These are phyloP conservation scores for Aphanomyces cochlioides DNA, from an alignment of 352 stramenopile genomes.

Conservation along the genomic window DNA sequence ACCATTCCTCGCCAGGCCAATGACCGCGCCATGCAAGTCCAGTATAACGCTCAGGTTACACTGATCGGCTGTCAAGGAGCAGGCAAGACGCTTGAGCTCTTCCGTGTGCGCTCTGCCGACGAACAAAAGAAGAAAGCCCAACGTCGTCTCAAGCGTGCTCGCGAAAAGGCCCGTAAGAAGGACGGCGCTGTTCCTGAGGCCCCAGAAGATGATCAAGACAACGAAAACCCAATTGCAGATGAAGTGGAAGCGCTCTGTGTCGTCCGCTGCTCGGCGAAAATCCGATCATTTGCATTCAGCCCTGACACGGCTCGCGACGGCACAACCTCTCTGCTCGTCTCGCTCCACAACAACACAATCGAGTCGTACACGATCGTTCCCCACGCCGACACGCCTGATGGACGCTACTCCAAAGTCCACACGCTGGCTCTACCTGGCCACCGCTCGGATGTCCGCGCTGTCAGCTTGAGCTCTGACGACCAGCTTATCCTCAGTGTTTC, in stretches of 20 bases:
- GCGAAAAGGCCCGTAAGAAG: constrained; percentile 86
- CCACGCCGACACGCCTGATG: constrained; percentile 54
- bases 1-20: constrained; percentile 73
- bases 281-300: constrained; percentile 86
- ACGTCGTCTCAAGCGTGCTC: constrained; percentile 78
- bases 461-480: constrained; percentile 86
- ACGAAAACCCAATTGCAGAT: constrained; percentile 68
- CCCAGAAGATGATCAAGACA: constrained; percentile 48
- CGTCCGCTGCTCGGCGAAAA: constrained; percentile 76
- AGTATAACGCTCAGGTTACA: constrained; percentile 54
- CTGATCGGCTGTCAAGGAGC: constrained; percentile 72
- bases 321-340: constrained; percentile 78
- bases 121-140: constrained; percentile 92
- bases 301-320: constrained; percentile 76
- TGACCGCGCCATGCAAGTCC: constrained; percentile 61
- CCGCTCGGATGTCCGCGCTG: constrained; percentile 87
- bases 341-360: constrained; percentile 89
- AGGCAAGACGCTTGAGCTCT: constrained; percentile 90
- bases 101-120: constrained; percentile 69
- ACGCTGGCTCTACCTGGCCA: constrained; percentile 80
- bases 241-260: constrained; percentile 84
- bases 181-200: constrained; percentile 31
- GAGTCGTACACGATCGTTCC: constrained; percentile 82
- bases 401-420: constrained; percentile 60
- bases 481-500: constrained; percentile 88